Evolutionary conservation across 2,329 filamentous ascomycete genomes (phyloP).

Genomic region (Ophiostoma novo-ulmi): DNA sequence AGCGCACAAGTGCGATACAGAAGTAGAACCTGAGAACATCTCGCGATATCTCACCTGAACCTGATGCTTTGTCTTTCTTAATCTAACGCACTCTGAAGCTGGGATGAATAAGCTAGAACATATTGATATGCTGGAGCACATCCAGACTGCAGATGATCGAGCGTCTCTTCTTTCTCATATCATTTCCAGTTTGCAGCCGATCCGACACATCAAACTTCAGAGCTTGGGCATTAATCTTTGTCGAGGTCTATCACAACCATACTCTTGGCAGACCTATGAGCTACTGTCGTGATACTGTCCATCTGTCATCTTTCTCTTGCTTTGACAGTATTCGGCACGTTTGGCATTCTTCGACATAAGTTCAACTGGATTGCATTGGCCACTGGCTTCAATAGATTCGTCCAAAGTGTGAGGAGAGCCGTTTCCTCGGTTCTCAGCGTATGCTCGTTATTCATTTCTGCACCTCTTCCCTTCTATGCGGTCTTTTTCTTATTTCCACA

Average conservation of each 20-base stretch:
- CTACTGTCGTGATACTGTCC: neutral
- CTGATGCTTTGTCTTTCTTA: neutral
- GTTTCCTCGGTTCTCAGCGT: neutral
- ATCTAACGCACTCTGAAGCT: neutral
- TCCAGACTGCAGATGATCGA: neutral
- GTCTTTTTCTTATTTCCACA: neutral
- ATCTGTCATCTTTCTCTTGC: neutral
- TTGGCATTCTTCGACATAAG: neutral
- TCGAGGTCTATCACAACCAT: neutral
- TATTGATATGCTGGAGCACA: neutral
- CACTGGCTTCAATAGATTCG: neutral
- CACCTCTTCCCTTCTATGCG: neutral
- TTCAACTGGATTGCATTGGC: neutral
- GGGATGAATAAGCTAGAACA: neutral
- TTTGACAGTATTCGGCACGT: neutral
- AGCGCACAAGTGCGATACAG: neutral
- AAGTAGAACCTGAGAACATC: neutral
- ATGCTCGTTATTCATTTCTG: neutral
- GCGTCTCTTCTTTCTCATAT: neutral
- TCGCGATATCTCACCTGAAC: neutral
- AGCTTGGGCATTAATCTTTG: neutral
- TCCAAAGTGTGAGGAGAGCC: neutral
- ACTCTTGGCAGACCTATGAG: neutral
- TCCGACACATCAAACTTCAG: neutral
- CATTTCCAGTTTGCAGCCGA: neutral